Evolutionary conservation across 352 stramenopile species (phyloP), one percentile per base, ranked within the genome.

Genomic region (Globisporangium paddicum): DNA sequence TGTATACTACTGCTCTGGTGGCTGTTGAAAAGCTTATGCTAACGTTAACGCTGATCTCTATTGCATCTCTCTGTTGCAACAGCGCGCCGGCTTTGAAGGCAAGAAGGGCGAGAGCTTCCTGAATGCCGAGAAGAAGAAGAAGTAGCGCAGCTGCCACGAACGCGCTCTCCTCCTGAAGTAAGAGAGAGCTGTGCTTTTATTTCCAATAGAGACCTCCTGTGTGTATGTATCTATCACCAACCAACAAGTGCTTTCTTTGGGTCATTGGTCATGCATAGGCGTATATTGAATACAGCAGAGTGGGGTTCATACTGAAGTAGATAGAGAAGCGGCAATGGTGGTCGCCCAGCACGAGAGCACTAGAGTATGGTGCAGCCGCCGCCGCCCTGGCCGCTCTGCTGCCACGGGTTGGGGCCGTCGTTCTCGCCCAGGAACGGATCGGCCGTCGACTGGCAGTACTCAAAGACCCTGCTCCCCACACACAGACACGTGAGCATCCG

Each of bases 371-470:
- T 73, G 55, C 82, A 92, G 45, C 76, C 69, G 41, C 78, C 74
- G 34, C 77, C 76, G 25, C 79, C 76, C 57, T 90, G 82, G 37
- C 78, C 69, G 52, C 68, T 89, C 53, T 76, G 65, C 55, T 90
- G 79, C 79, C 82, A 92, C 42, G 77, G 75, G 65, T 92, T 92
- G 5, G 76, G 72, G 3, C 74, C 68, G 16, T 92, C 79, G 40
- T 87, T 90, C 59, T 92, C 82, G 25, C 82, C 82, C 18, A 92
- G 71, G 52, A 92, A 89, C 49, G 82, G 79, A 35, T 92, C 82
- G 0, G 78, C 57, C 19, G 80, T 90, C 45, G 62, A 82, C 47
- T 92, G 75, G 51, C 82, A 92, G 62, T 88, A 90, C 62, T 90
- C 77, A 10, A 77, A 69, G 50, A 92, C 72, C 63, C 82, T 90